A percentile compares a stretch with the other conserved stretches of the same genome.
These are phyloP conservation scores for Hordeum vulgare DNA, from an alignment of 176 grass and related monocot species.

Conservation along the genomic window MorexV3_pseudomolecules_assembly NC_058520.1:465451434-465451933, in stretches of 20 bases:
- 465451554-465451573: conserved; percentile 34
- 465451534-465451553: conserved; percentile 6
- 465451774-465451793: background rate
- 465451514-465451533: conserved; percentile 11
- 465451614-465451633: background rate
- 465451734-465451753: background rate
- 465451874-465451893: background rate
- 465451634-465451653: conserved; percentile 23
- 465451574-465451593: conserved; percentile 30
- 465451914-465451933: background rate
- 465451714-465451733: background rate
- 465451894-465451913: background rate
- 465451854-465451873: background rate
- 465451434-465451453: conserved; percentile 19
- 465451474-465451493: conserved; percentile 12
- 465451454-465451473: conserved; percentile 13
- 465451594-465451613: background rate
- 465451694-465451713: conserved; percentile 6
- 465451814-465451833: background rate
- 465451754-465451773: background rate
- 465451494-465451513: conserved; percentile 11
- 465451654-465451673: background rate
- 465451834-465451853: background rate
- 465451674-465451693: background rate
- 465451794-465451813: background rate